Conservation (phyloP, 208 protist genomes). For the Crithidia fasciculata region DNA sequence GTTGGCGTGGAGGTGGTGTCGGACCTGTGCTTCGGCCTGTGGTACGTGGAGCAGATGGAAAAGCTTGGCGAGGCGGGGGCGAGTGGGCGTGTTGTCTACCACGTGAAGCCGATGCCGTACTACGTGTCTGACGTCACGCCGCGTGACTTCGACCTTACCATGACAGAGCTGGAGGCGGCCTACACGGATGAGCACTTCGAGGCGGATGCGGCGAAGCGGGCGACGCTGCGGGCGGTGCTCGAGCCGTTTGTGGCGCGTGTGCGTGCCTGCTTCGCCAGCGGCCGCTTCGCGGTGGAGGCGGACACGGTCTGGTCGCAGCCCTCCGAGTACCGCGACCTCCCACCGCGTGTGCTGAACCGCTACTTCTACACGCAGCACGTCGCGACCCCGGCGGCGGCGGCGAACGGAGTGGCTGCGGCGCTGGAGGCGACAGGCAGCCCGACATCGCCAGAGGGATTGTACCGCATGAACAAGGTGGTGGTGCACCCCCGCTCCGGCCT, state of each 20-base stretch:
- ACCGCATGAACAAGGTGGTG: constrained; percentile 50
- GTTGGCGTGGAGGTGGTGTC: constrained; percentile 84
- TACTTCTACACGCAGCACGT: constrained; percentile 83
- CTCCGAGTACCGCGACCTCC: constrained; percentile 87
- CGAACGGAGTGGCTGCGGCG: neutral
- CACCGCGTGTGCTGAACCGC: constrained; percentile 78
- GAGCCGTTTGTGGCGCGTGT: constrained; percentile 58
- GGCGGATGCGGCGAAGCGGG: constrained; percentile 33
- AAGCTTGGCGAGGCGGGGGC: constrained; percentile 11
- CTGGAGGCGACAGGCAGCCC: constrained; percentile 13
- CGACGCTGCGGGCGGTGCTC: constrained; percentile 29
- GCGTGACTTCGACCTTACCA: constrained; percentile 68
- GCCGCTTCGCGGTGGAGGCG: constrained; percentile 59
- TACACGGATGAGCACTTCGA: constrained; percentile 26
- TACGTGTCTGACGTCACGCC: constrained; percentile 91
- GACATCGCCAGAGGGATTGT: constrained; percentile 24
- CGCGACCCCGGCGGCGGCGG: constrained; percentile 9
- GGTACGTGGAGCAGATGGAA: constrained; percentile 62
- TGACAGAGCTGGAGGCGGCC: constrained; percentile 48
- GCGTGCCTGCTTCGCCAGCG: constrained; percentile 43
- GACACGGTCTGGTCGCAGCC: constrained; percentile 88
- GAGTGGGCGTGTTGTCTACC: constrained; percentile 48
- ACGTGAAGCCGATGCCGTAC: constrained; percentile 90
- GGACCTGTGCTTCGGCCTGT: constrained; percentile 79
- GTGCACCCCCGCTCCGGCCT: constrained; percentile 54